Evolutionary conservation across 2,329 filamentous ascomycete species (phyloP).

Genomic region (Cercospora janseana): DNA sequence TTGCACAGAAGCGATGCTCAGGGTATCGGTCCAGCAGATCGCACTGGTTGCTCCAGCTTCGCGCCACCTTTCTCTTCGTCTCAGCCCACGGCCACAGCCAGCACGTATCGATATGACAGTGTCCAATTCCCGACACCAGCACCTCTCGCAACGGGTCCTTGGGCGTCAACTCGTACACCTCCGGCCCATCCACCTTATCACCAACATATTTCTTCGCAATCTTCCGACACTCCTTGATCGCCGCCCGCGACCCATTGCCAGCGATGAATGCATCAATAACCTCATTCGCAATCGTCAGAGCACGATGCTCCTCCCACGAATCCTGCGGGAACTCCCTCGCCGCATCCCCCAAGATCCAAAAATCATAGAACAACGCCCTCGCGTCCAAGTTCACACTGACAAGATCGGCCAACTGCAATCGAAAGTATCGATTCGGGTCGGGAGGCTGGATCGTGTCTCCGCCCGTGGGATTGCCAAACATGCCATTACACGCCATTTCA

Average conservation of each 20-base stretch:
- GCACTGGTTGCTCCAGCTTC: constrained; percentile 96
- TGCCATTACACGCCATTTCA: constrained; percentile 97
- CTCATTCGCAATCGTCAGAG: constrained; percentile 75
- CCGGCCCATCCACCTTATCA: constrained; percentile 72
- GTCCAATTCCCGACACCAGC: constrained; percentile 83
- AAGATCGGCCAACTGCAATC: constrained; percentile 74
- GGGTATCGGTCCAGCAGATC: constrained; percentile 93
- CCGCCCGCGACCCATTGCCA: constrained; percentile 67
- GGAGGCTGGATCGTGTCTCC: constrained; percentile 88
- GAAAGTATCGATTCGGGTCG: constrained; percentile 76
- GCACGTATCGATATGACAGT: constrained; percentile 97
- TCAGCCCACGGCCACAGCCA: constrained; percentile 99
- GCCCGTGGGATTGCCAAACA: constrained; percentile 90
- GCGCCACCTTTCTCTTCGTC: constrained; percentile 91
- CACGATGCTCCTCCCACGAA: constrained; percentile 85
- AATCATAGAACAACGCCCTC: constrained; percentile 80
- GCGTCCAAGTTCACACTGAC: constrained; percentile 85
- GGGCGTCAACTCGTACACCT: constrained; percentile 66
- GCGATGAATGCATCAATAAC: constrained; percentile 90
- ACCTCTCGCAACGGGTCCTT: constrained; percentile 58
- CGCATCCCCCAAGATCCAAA: constrained; percentile 92
- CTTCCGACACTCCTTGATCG: constrained; percentile 74
- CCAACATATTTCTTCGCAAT: constrained; percentile 84
- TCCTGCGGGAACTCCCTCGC: constrained; percentile 86
- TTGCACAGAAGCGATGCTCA: constrained; percentile 87